A percentile compares a stretch with the other conserved stretches of the same genome.
These are phyloP conservation scores for Marasmius sp. DNA, from an alignment of 1,284 basidiomycete genomes.

Conservation along the genomic window DNA sequence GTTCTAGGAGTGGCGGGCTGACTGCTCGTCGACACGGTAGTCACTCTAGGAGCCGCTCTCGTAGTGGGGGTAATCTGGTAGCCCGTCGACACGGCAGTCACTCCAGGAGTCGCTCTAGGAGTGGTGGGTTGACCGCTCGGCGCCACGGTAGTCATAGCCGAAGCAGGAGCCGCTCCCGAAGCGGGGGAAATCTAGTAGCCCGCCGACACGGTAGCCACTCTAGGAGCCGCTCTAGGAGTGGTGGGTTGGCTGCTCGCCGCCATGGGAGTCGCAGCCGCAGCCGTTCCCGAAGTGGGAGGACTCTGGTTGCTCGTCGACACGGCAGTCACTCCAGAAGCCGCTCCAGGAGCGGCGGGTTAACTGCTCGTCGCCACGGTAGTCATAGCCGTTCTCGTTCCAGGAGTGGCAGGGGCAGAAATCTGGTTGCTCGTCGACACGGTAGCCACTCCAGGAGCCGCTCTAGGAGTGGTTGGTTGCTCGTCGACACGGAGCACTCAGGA, in stretches of 20 bases:
- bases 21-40: constrained; percentile 11
- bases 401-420: constrained; percentile 7
- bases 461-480: background rate
- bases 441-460: constrained; percentile 8
- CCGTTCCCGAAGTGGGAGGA: constrained; percentile 11
- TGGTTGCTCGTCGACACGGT: constrained; percentile 13
- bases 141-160: constrained; percentile 23
- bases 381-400: constrained; percentile 21
- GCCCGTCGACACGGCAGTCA: constrained; percentile 10
- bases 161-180: constrained; percentile 10
- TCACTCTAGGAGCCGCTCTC: constrained; percentile 5
- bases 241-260: constrained; percentile 15
- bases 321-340: constrained; percentile 8
- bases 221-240: constrained; percentile 10
- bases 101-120: constrained; percentile 8
- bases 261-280: constrained; percentile 24
- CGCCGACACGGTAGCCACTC: constrained; percentile 9
- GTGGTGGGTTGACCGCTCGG: constrained; percentile 15
- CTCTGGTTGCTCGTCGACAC: constrained; percentile 10
- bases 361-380: constrained; percentile 17
- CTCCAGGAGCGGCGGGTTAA: constrained; percentile 13
- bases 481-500: constrained; percentile 12
- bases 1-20: constrained; percentile 12
- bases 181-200: constrained; percentile 10
- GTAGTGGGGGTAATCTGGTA: constrained; percentile 13